Evolutionary conservation across 371 early-diverging fungal genomes (phyloP).

Genomic region (Blakeslea trispora): DNA sequence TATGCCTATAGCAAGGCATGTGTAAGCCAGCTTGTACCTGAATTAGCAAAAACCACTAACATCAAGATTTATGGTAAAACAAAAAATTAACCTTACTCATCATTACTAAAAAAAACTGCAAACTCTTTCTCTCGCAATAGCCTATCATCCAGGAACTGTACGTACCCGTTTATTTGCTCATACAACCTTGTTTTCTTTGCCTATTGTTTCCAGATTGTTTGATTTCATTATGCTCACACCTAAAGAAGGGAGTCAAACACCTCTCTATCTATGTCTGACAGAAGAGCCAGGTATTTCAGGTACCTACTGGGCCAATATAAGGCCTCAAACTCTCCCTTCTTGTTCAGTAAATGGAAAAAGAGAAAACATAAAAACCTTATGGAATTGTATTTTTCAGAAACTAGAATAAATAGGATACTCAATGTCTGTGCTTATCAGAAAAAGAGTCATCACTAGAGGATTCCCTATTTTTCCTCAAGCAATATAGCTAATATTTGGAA

Average conservation of each 20-base stretch:
- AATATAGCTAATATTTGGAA: no score
- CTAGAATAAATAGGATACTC: no score
- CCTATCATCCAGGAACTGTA: constrained; percentile 51
- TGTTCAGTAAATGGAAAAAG: constrained; percentile 9
- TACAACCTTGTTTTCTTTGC: constrained; percentile 34
- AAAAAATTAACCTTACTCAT: background rate
- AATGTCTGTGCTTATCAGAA: no score
- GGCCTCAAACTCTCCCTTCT: constrained; percentile 5
- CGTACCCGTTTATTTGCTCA: constrained; percentile 41
- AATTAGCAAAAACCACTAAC: constrained; percentile 16
- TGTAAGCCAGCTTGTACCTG: constrained; percentile 25
- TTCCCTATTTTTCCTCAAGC: no score
- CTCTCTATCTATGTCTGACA: constrained; percentile 32
- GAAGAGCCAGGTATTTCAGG: constrained; percentile 3
- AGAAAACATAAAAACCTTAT: constrained; percentile 12
- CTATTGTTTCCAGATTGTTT: constrained; percentile 26
- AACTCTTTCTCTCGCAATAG: no score
- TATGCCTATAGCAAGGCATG: constrained; percentile 48
- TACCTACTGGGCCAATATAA: constrained; percentile 24
- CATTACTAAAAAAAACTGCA: no score
- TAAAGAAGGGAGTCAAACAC: constrained; percentile 41
- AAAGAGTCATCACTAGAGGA: no score
- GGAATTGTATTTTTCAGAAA: constrained; percentile 9
- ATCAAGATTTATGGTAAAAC: constrained; percentile 23
- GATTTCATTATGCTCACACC: constrained; percentile 47